Evolutionary conservation across 1,284 basidiomycete species (phyloP), one percentile per base, ranked within the genome.

Genomic region (Clitocybe nebularis): DNA sequence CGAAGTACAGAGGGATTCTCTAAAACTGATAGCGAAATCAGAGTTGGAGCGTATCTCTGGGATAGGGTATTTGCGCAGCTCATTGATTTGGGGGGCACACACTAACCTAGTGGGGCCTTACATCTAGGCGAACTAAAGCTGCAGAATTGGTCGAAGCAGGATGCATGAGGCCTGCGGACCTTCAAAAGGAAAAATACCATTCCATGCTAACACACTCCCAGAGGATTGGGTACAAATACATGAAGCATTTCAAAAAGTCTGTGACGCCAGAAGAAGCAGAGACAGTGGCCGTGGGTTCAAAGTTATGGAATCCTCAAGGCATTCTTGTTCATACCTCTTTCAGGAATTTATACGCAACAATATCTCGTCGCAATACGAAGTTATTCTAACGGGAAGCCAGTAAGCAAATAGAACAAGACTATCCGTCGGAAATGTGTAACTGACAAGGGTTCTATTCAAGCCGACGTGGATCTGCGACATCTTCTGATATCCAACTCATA

Each of bases 331-430:
- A 32, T 11, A 39, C 25, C 25, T 20, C 36, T 14, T 41, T 16
- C 19, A 78, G 74, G 58, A 64, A 41, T 74, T 74, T 33, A 63
- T 77, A 39, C 60, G 59, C 22, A 59, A 69, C 7, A 66, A 66
- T 43, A 48, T 80, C 5, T 66, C 70, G 14, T 50, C 64, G n/a
- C 66, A 66, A 25, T 74, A 69, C 48, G 69, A 76, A 45, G 44
- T 75, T 14, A 48, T 67, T 16, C 52, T 76, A 13, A 63, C 63
- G 0, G 80, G 78, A 10, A 65, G 66, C 54, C 75, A 78, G 79
- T 81, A 51, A 55, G 78, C 59, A 7, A 32, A 32, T 32, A 8
- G 2, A 13, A 32, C 4, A 11, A 16, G 7, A 20, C 21, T 6
- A n/a, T 35, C 9, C 26, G 33, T 10, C 22, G 21, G 5, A 13